phyloP scores from a whole-genome alignment of 257 asterid species.

The Voacanga thouarsii region DNA sequence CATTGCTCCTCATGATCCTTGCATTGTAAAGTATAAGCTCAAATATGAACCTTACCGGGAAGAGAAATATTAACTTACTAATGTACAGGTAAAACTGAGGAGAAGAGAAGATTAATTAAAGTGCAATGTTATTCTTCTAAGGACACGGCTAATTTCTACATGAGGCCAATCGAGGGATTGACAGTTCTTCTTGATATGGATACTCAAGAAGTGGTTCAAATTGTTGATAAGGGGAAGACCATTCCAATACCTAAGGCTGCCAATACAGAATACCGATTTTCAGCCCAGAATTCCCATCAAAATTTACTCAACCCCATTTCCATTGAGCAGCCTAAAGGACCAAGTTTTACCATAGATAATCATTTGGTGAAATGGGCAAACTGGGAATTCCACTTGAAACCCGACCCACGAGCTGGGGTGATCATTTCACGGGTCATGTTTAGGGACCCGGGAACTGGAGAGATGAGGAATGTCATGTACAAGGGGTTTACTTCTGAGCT shows the following conservation, averaged over 20 bases:
- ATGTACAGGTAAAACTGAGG: slow-evolving; percentile 61
- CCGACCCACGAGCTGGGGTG: slow-evolving; percentile 92
- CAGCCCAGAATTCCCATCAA: slow-evolving; percentile 56
- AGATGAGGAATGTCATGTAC: slow-evolving; percentile 73
- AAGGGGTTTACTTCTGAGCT: slow-evolving; percentile 80
- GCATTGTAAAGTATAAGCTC: too few species aligned
- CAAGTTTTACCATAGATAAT: slow-evolving; percentile 69
- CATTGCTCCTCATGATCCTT: too few species aligned
- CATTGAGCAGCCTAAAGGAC: slow-evolving; percentile 94
- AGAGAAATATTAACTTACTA: neutral
- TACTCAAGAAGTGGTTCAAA: slow-evolving; percentile 56
- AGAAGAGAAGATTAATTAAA: slow-evolving; percentile 65
- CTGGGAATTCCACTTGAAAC: slow-evolving; percentile 90
- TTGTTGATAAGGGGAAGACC: slow-evolving; percentile 54
- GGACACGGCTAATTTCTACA: slow-evolving; percentile 90
- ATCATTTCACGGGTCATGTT: slow-evolving; percentile 61
- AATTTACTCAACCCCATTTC: slow-evolving; percentile 73
- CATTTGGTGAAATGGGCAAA: slow-evolving; percentile 90
- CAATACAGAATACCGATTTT: slow-evolving; percentile 76
- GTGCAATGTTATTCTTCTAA: slow-evolving; percentile 75
- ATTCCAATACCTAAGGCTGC: slow-evolving; percentile 82
- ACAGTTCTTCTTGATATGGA: slow-evolving; percentile 78
- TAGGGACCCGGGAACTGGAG: slow-evolving; percentile 61
- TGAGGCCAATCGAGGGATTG: slow-evolving; percentile 96
- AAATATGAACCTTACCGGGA: too few species aligned